Base-by-base conservation (phyloP, 1,139 yeast genomes). In the Saccharomyces hybrid region DNA sequence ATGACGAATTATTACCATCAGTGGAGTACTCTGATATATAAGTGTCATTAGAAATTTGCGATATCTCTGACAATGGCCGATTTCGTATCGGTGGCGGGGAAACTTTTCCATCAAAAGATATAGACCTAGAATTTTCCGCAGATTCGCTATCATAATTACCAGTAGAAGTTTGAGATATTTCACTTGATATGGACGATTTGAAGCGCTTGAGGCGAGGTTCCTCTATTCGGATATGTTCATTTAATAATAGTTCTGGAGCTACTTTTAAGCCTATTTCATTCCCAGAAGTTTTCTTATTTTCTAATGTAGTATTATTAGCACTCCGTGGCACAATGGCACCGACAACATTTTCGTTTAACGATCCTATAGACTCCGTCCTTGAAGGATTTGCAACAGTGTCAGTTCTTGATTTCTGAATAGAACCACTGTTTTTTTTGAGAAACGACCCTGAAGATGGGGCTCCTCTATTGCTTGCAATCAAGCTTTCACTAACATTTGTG, bases 21-120 rank as follows among this genome's bases (percentile, higher is more conserved):
- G 72, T 69, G 0, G 74, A 70, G 53, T 69, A 68, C 50, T 70
- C 74, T 3, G 71, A 72, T 31, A 61, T 64, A 28, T 79, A 78
- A 1, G 83, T 79, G 59, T 79, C 74, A 60, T 83, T 86, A 52
- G 87, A 82, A 46, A 78, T 63, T 60, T 83, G 88, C 0, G 91
- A 84, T 2, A 84, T 71, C 71, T 84, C 79, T 0, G 91, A 84
- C 4, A 82, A 75, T 1, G 91, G 90, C 52, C 93, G 72, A 3
- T 77, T 73, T 52, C 77, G 70, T 23, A 59, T 42, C 6, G 58
- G 47, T 23, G 57, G 54, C 3, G 59, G 47, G 34, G 55, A 63
- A 27, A 55, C 56, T 14, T 51, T 50, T 23, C 59, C 65, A 25
- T 53, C 56, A 23, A 53, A 47, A 5, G 57, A 54, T 27, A 55